Evolutionary conservation across 805 yeast species (phyloP).

Genomic region (Pichia thaimueangensis): DNA sequence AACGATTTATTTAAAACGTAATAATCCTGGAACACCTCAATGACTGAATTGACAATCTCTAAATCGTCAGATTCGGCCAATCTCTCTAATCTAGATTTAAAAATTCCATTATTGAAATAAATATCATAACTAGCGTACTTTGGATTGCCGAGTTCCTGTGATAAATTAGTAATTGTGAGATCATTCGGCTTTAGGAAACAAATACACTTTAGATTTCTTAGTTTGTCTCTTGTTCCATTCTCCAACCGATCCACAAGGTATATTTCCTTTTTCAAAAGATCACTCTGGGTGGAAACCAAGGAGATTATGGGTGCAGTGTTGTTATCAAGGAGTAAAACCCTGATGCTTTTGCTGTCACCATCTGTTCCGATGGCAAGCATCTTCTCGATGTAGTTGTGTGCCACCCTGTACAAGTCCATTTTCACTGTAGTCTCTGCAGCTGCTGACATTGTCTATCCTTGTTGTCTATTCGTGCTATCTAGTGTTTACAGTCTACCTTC

Average conservation of each 20-base stretch:
- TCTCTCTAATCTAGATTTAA: conserved; percentile 74
- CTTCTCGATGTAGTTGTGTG: conserved; percentile 38
- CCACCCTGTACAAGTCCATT: conserved; percentile 44
- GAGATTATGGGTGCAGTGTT: conserved; percentile 80
- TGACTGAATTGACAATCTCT: conserved; percentile 69
- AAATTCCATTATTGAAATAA: conserved; percentile 68
- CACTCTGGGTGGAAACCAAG: conserved; percentile 85
- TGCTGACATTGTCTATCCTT: background rate
- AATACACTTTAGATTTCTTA: conserved; percentile 77
- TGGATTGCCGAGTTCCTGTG: conserved; percentile 68
- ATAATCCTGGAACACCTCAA: conserved; percentile 83
- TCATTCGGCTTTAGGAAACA: conserved; percentile 71
- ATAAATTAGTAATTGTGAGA: conserved; percentile 52
- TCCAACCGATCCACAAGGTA: conserved; percentile 71
- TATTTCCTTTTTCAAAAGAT: conserved; percentile 74
- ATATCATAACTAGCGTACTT: conserved; percentile 74
- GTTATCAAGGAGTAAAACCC: conserved; percentile 72
- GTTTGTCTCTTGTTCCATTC: conserved; percentile 50
- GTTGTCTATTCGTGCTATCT: no score
- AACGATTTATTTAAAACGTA: conserved; percentile 65
- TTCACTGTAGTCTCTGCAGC: background rate
- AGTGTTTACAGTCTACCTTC: no score
- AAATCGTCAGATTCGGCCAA: conserved; percentile 87
- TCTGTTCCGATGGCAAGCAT: conserved; percentile 24
- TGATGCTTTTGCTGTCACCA: conserved; percentile 36